phyloP scores from a whole-genome alignment of 495 filamentous ascomycete genomes.

The Chaetomium fimeti region DNA sequence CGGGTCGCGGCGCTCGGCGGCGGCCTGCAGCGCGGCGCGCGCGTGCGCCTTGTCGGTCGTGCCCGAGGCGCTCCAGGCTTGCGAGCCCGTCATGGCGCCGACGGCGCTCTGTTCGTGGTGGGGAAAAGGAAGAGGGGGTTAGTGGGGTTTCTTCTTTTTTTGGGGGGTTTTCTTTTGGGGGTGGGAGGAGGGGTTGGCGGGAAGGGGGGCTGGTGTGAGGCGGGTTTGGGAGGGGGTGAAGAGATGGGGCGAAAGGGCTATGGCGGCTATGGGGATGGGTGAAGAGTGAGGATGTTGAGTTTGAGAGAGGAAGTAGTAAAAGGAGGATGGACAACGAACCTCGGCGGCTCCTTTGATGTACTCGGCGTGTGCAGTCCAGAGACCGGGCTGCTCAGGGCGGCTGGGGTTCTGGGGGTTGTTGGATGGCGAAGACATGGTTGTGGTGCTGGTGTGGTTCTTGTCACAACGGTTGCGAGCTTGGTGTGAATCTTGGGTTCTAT shows the following conservation, averaged over 20 bases:
- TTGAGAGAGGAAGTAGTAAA: too few species aligned
- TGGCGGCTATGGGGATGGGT: too few species aligned
- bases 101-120: constrained; percentile 35
- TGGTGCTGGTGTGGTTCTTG: background rate
- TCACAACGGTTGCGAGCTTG: background rate
- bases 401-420: constrained; percentile 23
- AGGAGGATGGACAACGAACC: constrained; percentile 27
- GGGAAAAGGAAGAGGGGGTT: too few species aligned
- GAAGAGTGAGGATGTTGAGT: too few species aligned
- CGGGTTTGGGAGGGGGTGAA: background rate
- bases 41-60: constrained; percentile 49
- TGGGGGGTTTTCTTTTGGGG: background rate
- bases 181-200: background rate
- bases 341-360: constrained; percentile 51
- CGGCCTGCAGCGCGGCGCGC: constrained; percentile 43
- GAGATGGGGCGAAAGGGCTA: too few species aligned
- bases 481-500: background rate
- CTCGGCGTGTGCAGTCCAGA: constrained; percentile 46
- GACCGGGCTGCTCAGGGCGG: constrained; percentile 33
- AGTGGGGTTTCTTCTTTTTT: background rate
- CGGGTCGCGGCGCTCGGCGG: constrained; percentile 43
- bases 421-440: constrained; percentile 20
- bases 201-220: background rate
- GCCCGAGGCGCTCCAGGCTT: constrained; percentile 46
- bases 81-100: constrained; percentile 44